Conservation (phyloP, 495 filamentous ascomycete genomes). For the Annulohypoxylon maeteangense region DNA sequence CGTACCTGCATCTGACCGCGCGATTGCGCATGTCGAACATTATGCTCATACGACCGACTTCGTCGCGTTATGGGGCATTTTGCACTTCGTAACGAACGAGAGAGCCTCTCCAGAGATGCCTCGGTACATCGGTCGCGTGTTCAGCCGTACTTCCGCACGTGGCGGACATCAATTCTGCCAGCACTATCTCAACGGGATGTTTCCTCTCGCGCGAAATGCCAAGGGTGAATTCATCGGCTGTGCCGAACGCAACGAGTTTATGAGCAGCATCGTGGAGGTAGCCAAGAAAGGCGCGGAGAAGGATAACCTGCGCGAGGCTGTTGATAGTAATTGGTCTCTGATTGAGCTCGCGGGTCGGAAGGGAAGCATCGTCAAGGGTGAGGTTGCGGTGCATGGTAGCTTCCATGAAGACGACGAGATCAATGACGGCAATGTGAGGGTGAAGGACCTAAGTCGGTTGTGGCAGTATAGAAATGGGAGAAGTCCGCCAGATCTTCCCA, state of each 20-base stretch:
- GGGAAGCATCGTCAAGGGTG: conserved; percentile 37
- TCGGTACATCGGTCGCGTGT: conserved; percentile 80
- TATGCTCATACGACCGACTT: conserved; percentile 83
- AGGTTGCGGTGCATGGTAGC: conserved; percentile 50
- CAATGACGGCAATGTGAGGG: conserved; percentile 52
- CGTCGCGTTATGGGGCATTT: conserved; percentile 78
- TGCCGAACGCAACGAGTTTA: conserved; percentile 63
- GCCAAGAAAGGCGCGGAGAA: conserved; percentile 52
- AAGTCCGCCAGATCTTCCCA: conserved; percentile 58
- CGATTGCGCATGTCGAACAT: conserved; percentile 82
- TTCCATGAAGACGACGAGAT: conserved; percentile 38
- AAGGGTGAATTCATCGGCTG: conserved; percentile 48
- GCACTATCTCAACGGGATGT: conserved; percentile 88
- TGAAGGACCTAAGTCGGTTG: conserved; percentile 76
- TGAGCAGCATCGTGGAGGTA: conserved; percentile 63
- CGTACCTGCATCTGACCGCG: conserved; percentile 48
- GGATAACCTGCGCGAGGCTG: conserved; percentile 51
- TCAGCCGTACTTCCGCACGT: conserved; percentile 66
- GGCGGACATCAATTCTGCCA: conserved; percentile 80
- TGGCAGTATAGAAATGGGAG: conserved; percentile 79
- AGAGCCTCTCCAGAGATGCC: conserved; percentile 53
- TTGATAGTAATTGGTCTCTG: conserved; percentile 51
- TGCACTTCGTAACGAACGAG: conserved; percentile 68
- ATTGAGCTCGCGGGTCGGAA: conserved; percentile 26
- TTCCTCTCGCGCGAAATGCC: conserved; percentile 60